phyloP scores from a whole-genome alignment of 345 rosid genomes.

The Dovyalis caffra region DNA sequence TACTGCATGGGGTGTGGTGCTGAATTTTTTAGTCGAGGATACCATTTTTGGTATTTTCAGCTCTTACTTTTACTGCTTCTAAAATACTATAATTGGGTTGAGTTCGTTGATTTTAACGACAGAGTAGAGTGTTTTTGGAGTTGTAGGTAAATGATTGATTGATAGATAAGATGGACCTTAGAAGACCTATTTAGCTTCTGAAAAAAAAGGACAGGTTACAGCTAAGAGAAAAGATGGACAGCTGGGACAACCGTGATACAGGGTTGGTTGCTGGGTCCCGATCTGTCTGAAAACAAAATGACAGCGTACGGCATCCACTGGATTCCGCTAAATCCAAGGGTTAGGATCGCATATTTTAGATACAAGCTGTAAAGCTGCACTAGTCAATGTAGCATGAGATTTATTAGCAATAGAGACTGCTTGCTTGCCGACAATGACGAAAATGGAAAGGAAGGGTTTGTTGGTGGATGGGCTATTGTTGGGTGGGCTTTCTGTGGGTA shows the following conservation, averaged over 20 bases:
- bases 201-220: neutral
- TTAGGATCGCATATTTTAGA: neutral
- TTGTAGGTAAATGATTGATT: too few relatives aligned
- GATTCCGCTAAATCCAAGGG: neutral
- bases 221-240: conserved; percentile 11
- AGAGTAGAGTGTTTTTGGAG: too few relatives aligned
- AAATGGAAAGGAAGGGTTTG: neutral
- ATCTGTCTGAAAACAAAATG: neutral
- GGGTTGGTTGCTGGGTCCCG: neutral
- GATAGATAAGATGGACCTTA: too few relatives aligned
- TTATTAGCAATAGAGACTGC: too few relatives aligned
- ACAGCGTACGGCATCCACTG: neutral
- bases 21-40: too few relatives aligned
- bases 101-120: too few relatives aligned
- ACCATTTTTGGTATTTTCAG: too few relatives aligned
- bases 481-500: neutral
- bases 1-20: too few relatives aligned
- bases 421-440: neutral
- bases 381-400: neutral
- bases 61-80: too few relatives aligned
- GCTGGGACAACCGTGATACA: conserved; percentile 5
- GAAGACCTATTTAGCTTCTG: neutral
- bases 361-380: conserved; percentile 18
- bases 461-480: neutral
- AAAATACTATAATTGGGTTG: too few relatives aligned